Conservation (phyloP, 306 rosid species). For the Ceratonia siliqua region DNA sequence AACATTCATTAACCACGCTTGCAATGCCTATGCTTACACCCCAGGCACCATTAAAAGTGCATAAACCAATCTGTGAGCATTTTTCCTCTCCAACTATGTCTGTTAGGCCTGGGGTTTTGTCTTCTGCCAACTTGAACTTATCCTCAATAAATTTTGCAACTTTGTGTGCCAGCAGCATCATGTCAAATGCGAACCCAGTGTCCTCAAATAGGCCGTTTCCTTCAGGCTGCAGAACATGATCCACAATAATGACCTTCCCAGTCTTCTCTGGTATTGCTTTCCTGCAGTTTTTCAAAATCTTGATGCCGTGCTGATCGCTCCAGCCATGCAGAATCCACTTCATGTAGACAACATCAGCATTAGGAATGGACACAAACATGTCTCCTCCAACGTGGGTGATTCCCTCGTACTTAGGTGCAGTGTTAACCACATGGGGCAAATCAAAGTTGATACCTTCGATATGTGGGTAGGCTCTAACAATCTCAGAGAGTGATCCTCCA, state of each 20-base stretch:
- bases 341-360: slow-evolving; percentile 52
- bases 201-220: slow-evolving; percentile 49
- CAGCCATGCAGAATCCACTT: slow-evolving; percentile 76
- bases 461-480: slow-evolving; percentile 48
- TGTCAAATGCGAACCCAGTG: slow-evolving; percentile 46
- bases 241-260: slow-evolving; percentile 59
- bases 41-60: no score
- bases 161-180: slow-evolving; percentile 54
- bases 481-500: slow-evolving; percentile 53
- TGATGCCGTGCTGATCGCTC: slow-evolving; percentile 64
- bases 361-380: slow-evolving; percentile 48
- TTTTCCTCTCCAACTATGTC: slow-evolving; percentile 89
- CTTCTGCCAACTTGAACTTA: slow-evolving; percentile 76
- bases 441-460: slow-evolving; percentile 51
- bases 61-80: no score
- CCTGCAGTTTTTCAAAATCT: slow-evolving; percentile 52
- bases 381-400: slow-evolving; percentile 53
- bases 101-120: slow-evolving; percentile 56
- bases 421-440: slow-evolving; percentile 47
- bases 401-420: slow-evolving; percentile 44
- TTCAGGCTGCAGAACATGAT: slow-evolving; percentile 41
- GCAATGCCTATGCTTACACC: no score
- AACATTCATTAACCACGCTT: no score
- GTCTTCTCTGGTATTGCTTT: slow-evolving; percentile 53
- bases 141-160: slow-evolving; percentile 78